Base-by-base conservation (phyloP, 768 basidiomycete species). In the Russula griseocarnosa region DNA sequence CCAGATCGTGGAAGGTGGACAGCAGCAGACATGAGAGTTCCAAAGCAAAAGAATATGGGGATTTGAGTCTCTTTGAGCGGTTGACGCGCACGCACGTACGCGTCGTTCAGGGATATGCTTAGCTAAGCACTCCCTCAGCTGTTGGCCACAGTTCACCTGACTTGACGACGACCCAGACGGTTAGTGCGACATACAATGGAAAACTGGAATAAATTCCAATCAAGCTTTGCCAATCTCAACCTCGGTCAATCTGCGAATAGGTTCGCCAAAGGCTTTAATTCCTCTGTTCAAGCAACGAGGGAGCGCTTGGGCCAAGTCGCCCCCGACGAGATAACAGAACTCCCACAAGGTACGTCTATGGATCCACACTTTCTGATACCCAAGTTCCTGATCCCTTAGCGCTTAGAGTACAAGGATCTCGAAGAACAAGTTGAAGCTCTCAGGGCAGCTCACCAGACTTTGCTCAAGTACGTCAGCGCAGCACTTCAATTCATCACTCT, bases 371-470 rank as follows among this genome's bases (percentile, higher is more conserved):
- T 52, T n/a, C 22, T 26, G n/a, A 22, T 26, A 3, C 36, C 44
- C 14, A 30, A 36, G 51, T 24, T 9, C 61, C 40, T 44, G 11
- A 54, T 24, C 14, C 32, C 36, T 58, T 36, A 44, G 9, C 52
- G 46, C 32, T 22, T 78, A 92, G 96, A 99, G 75, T 99, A 98
- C 82, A 94, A 88, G 71, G 92, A 96, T 73, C 86, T 99, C 68
- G 97, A 99, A 76, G 81, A 87, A 52, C 88, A 93, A 61, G 97
- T 98, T 46, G 97, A 99, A 76, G 93, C 92, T 34, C 84, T 99
- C 58, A 84, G 86, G 68, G 77, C 82, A 51, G 88, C 92, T 5
- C 94, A 96, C 72, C 72, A 88, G 58, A 72, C 82, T 3, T 66
- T 98, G 55, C 81, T 95, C 76, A 97, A 88, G 92, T 90, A 67